Evolutionary conservation across 1,284 basidiomycete genomes (phyloP), one percentile per base, ranked within the genome.

Genomic region (Meripilus lineatus): DNA sequence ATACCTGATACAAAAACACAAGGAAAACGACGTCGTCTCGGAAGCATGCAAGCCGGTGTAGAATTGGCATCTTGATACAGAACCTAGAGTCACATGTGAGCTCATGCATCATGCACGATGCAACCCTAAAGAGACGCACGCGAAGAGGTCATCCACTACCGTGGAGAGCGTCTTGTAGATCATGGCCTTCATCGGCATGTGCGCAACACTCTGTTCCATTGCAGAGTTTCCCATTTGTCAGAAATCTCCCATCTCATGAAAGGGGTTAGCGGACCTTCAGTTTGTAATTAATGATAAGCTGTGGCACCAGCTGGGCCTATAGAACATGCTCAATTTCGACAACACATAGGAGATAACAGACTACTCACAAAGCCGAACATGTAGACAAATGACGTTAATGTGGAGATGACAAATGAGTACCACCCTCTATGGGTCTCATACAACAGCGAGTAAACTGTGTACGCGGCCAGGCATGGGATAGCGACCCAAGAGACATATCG

Each of bases 161-260:
- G 90, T 92, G 23, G 84, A 86, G 40, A 93, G 69, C 2, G 89
- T 86, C 71, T 96, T 96, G 75, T 91, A 97, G 51, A 94, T 83
- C 87, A 98, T 93, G 3, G 94, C 90, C 67, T 94, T 96, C 83
- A 94, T 91, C 8, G 89, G 90, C 84, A 94, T 91, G 60, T 94
- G 92, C 30, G 91, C 84, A 30, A 93, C 90, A 59, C 82, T 88
- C 82, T 54, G 40, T 49, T 46, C 48, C n/a, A n/a, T n/a, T n/a
- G n/a, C n/a, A n/a, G n/a, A n/a, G n/a, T n/a, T n/a, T n/a, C n/a
- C n/a, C n/a, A n/a, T n/a, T n/a, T n/a, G n/a, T n/a, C n/a, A n/a
- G n/a, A n/a, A n/a, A n/a, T n/a, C n/a, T n/a, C n/a, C n/a, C n/a
- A n/a, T n/a, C n/a, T n/a, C n/a, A n/a, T n/a, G n/a, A n/a, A n/a